These are phyloP conservation scores for Lachnellula cervina DNA, from an alignment of 2,329 filamentous ascomycete genomes.

Conservation along the genomic window DNA sequence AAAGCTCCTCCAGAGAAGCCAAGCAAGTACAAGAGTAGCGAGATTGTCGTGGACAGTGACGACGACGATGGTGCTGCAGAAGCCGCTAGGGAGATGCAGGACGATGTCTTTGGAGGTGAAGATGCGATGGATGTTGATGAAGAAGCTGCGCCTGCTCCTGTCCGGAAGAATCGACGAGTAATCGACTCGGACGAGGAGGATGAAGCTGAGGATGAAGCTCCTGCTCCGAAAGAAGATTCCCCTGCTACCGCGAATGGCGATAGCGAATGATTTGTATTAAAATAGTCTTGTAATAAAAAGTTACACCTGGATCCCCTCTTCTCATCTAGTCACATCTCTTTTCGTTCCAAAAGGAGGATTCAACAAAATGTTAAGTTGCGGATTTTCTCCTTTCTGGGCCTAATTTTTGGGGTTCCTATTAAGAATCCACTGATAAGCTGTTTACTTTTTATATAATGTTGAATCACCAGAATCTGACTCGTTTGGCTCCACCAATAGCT, in stretches of 20 bases:
- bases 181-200: conserved; percentile 31
- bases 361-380: no score
- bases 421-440: no score
- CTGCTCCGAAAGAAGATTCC: conserved; percentile 19
- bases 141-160: conserved; percentile 20
- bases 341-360: no score
- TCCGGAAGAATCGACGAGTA: conserved; percentile 22
- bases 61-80: conserved; percentile 29
- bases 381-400: no score
- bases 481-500: no score
- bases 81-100: conserved; percentile 26
- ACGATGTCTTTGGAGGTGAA: conserved; percentile 19
- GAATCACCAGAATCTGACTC: no score
- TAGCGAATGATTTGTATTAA: conserved; percentile 5
- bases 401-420: no score
- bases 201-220: conserved; percentile 21
- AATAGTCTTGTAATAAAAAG: not conserved
- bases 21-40: conserved; percentile 32
- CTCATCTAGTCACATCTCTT: no score
- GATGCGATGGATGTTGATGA: conserved; percentile 22
- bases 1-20: conserved; percentile 25
- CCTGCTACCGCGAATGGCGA: conserved; percentile 26
- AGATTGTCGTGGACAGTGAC: conserved; percentile 33
- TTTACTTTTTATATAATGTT: no score
- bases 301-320: not conserved